Conservation (phyloP, 306 rosid genomes). For the Mucuna pruriens region DNA sequence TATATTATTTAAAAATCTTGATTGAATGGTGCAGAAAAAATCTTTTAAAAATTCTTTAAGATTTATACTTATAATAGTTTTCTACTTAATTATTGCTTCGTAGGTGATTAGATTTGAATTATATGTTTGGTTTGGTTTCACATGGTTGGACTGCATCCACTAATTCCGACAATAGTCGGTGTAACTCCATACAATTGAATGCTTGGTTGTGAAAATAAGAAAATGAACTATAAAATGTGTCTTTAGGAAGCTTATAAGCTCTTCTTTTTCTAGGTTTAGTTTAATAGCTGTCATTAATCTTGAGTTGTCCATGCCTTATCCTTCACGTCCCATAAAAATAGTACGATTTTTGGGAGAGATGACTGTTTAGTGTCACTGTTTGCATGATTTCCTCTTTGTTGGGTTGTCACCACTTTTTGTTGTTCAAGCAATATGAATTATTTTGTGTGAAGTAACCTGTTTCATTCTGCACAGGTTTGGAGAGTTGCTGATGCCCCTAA, state of each 20-base stretch:
- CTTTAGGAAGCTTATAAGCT: background rate
- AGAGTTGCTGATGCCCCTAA: constrained; percentile 73
- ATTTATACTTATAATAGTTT: background rate
- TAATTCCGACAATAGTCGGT: background rate
- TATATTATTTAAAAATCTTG: too few relatives aligned
- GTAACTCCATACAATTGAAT: background rate
- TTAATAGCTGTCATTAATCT: background rate
- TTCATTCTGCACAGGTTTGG: constrained; percentile 79
- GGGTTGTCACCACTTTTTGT: background rate
- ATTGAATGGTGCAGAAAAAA: too few relatives aligned
- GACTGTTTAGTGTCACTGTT: background rate
- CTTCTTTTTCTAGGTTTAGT: background rate
- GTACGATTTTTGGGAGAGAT: background rate
- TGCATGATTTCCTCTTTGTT: background rate
- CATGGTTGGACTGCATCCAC: background rate
- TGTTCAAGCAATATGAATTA: background rate
- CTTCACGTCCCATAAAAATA: background rate
- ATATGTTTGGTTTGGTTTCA: background rate
- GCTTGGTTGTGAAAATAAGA: background rate
- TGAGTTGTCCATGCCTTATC: background rate
- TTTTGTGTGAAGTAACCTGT: background rate
- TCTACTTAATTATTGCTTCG: background rate
- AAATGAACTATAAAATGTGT: background rate
- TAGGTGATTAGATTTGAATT: background rate
- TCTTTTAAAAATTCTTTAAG: too few relatives aligned